phyloP scores from a whole-genome alignment of 257 asterid genomes.

The Plantago major region DNA sequence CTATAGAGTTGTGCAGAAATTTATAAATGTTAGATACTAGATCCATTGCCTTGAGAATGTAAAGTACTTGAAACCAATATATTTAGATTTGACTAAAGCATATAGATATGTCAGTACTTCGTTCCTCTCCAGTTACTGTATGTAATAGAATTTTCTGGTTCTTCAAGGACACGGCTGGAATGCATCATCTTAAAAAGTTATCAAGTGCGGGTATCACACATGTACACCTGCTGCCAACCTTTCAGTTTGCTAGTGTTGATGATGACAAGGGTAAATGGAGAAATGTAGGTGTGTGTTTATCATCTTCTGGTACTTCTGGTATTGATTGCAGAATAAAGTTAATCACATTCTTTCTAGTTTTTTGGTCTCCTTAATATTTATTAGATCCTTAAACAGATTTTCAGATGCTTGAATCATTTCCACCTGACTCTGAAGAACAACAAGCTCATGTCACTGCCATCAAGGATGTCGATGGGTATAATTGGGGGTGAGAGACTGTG shows the following conservation, averaged over 20 bases:
- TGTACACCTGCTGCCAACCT: slow-evolving; percentile 85
- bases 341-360: background rate
- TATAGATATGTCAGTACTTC: slow-evolving; percentile 4
- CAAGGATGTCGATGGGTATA: slow-evolving; percentile 77
- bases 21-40: background rate
- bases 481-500: slow-evolving; percentile 80
- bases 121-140: background rate
- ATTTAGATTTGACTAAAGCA: slow-evolving; percentile 4
- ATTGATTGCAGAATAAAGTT: no score
- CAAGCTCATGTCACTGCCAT: slow-evolving; percentile 75
- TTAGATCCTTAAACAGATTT: slow-evolving; percentile 42
- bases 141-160: slow-evolving; percentile 19
- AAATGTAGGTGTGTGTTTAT: slow-evolving; percentile 45
- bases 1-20: slow-evolving; percentile 4
- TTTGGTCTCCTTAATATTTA: slow-evolving; percentile 11
- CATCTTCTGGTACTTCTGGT: background rate
- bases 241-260: slow-evolving; percentile 85
- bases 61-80: slow-evolving; percentile 10
- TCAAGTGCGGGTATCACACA: slow-evolving; percentile 85
- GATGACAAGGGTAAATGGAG: slow-evolving; percentile 81
- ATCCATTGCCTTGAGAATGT: slow-evolving; percentile 11
- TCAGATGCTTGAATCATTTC: slow-evolving; percentile 63
- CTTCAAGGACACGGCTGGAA: slow-evolving; percentile 85
- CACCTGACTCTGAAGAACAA: slow-evolving; percentile 85
- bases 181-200: slow-evolving; percentile 70